Evolutionary conservation across 352 stramenopile genomes (phyloP).

Genomic region (Albugo candida): DNA sequence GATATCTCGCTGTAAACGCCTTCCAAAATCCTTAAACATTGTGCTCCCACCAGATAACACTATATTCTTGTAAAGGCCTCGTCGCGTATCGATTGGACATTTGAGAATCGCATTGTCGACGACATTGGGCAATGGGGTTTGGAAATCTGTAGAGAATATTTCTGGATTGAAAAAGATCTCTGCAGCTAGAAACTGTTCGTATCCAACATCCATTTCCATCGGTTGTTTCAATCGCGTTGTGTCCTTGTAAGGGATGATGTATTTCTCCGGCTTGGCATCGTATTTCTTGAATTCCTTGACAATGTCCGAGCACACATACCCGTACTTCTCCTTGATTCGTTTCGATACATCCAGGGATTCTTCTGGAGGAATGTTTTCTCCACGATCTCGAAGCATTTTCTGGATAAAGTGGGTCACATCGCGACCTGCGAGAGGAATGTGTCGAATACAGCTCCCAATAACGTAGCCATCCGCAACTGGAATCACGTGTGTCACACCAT

Average conservation of each 20-base stretch:
- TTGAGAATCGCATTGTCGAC: constrained; percentile 91
- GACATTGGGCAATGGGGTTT: constrained; percentile 81
- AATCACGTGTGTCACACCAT: constrained; percentile 90
- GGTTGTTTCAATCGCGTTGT: constrained; percentile 48
- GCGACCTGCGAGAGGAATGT: constrained; percentile 85
- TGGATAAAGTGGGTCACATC: constrained; percentile 94
- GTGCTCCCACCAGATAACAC: constrained; percentile 88
- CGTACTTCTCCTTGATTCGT: constrained; percentile 88
- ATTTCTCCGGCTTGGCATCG: constrained; percentile 84
- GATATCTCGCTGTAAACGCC: constrained; percentile 86
- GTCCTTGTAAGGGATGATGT: constrained; percentile 74
- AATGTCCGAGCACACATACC: constrained; percentile 89
- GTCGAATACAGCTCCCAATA: constrained; percentile 89
- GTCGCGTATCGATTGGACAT: constrained; percentile 88
- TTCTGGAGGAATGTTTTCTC: constrained; percentile 82
- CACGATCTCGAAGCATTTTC: constrained; percentile 82
- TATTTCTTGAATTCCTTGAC: constrained; percentile 94
- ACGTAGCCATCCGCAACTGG: constrained; percentile 89
- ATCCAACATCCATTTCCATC: constrained; percentile 83
- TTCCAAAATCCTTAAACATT: constrained; percentile 95
- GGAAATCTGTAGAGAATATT: constrained; percentile 90
- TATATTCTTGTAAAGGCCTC: constrained; percentile 93
- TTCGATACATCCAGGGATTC: constrained; percentile 83
- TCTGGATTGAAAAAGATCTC: constrained; percentile 96
- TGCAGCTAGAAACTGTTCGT: constrained; percentile 87